phyloP scores from a whole-genome alignment of 768 basidiomycete genomes.

The Serendipita sp. region DNA sequence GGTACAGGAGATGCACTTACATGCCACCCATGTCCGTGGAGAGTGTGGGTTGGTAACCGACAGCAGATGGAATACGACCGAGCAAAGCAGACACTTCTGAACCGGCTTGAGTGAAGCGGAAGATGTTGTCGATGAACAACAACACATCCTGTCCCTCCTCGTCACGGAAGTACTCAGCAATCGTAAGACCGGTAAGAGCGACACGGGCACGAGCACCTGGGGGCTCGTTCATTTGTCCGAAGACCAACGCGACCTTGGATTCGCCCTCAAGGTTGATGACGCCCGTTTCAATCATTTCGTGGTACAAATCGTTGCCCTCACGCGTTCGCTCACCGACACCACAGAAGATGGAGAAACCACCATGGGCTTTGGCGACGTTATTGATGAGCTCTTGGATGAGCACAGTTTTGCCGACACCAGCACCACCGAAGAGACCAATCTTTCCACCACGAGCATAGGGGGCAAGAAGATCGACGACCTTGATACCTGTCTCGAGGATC shows the following conservation, averaged over 20 bases:
- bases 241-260: conserved; percentile 99
- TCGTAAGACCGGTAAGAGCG: conserved; percentile 96
- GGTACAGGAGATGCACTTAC: conserved; percentile 30
- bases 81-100: conserved; percentile 99
- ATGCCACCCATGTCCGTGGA: conserved; percentile 99
- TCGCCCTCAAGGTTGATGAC: conserved; percentile 99
- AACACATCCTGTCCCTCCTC: conserved; percentile 99
- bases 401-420: conserved; percentile 99
- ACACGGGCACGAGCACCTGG: conserved; percentile 99
- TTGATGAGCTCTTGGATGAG: conserved; percentile 99
- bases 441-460: conserved; percentile 99
- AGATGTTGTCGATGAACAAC: conserved; percentile 99
- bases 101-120: conserved; percentile 99
- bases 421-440: conserved; percentile 99
- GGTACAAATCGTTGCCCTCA: conserved; percentile 99
- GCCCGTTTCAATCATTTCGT: conserved; percentile 99
- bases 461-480: conserved; percentile 98
- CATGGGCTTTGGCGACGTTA: conserved; percentile 99
- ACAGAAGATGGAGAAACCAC: conserved; percentile 99
- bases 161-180: conserved; percentile 99
- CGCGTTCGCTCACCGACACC: conserved; percentile 99
- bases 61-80: conserved; percentile 99
- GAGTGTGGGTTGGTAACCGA: conserved; percentile 99
- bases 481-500: conserved; percentile 99
- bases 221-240: conserved; percentile 99